phyloP scores from a whole-genome alignment of 2,329 filamentous ascomycete genomes.

The Cladosporium austrohemisphaericum region DNA sequence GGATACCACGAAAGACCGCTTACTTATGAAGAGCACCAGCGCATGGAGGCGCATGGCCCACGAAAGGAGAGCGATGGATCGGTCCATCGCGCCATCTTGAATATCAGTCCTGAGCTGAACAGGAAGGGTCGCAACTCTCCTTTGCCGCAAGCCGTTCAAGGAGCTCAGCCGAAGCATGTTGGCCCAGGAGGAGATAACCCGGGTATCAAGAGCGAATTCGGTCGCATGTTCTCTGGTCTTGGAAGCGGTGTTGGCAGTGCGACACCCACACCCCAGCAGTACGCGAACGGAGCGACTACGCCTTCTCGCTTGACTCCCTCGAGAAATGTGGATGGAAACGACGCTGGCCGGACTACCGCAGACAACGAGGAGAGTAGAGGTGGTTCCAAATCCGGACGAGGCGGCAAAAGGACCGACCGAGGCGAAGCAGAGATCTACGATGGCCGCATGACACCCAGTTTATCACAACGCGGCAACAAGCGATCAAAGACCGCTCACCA shows the following conservation, averaged over 20 bases:
- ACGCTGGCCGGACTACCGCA: conserved; percentile 23
- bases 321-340: conserved; percentile 28
- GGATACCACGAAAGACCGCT: conserved; percentile 37
- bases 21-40: conserved; percentile 34
- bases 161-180: conserved; percentile 75
- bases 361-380: conserved; percentile 39
- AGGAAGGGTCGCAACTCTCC: conserved; percentile 83
- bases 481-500: conserved; percentile 50
- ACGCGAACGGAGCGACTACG: conserved; percentile 51
- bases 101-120: conserved; percentile 67
- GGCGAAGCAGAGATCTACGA: conserved; percentile 63
- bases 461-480: conserved; percentile 62
- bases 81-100: conserved; percentile 62
- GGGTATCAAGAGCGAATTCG: conserved; percentile 91
- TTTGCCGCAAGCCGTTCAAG: conserved; percentile 88
- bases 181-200: conserved; percentile 73
- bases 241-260: conserved; percentile 62
- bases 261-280: conserved; percentile 43
- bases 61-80: conserved; percentile 37
- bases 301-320: conserved; percentile 42
- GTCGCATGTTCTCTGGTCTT: conserved; percentile 92
- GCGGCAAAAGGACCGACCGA: conserved; percentile 46
- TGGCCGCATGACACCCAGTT: conserved; percentile 58
- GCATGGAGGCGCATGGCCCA: conserved; percentile 48
- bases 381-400: conserved; percentile 36